phyloP scores from a whole-genome alignment of 306 rosid genomes.

The Sechiopsis laciniata region DNA sequence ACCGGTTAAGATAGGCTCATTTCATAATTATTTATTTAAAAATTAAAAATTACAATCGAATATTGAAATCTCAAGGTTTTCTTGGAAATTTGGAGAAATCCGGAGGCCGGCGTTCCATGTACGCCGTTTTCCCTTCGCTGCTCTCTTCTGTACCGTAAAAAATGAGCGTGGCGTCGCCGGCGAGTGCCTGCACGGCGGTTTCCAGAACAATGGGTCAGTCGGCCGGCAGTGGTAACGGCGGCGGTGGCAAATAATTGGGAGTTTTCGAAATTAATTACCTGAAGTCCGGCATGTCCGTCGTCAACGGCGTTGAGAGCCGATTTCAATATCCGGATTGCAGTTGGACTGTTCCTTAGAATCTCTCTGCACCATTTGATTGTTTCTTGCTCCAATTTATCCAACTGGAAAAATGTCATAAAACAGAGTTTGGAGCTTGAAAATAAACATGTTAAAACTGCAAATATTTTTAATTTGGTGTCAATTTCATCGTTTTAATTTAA shows the following conservation, averaged over 20 bases:
- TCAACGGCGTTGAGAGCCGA: slow-evolving; percentile 84
- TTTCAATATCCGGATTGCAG: slow-evolving; percentile 77
- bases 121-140: slow-evolving; percentile 64
- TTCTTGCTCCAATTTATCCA: slow-evolving; percentile 69
- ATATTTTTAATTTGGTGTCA: too few species aligned
- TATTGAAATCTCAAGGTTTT: slow-evolving; percentile 37
- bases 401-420: neutral
- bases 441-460: too few species aligned
- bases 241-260: neutral
- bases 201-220: neutral
- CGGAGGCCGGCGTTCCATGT: slow-evolving; percentile 54
- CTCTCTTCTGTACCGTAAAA: slow-evolving; percentile 79
- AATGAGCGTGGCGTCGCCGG: slow-evolving; percentile 69
- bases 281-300: slow-evolving; percentile 91
- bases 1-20: too few species aligned
- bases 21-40: neutral
- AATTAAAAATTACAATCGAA: neutral
- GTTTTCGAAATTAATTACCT: slow-evolving; percentile 35
- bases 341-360: slow-evolving; percentile 82
- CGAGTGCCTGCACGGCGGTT: slow-evolving; percentile 44
- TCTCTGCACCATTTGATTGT: slow-evolving; percentile 83
- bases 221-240: neutral
- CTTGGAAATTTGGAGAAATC: slow-evolving; percentile 67
- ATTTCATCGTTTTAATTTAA: too few species aligned
- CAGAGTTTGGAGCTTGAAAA: neutral